These are phyloP conservation scores for Sclerospora graminicola DNA, from an alignment of 352 stramenopile genomes.

Conservation along the genomic window DNA sequence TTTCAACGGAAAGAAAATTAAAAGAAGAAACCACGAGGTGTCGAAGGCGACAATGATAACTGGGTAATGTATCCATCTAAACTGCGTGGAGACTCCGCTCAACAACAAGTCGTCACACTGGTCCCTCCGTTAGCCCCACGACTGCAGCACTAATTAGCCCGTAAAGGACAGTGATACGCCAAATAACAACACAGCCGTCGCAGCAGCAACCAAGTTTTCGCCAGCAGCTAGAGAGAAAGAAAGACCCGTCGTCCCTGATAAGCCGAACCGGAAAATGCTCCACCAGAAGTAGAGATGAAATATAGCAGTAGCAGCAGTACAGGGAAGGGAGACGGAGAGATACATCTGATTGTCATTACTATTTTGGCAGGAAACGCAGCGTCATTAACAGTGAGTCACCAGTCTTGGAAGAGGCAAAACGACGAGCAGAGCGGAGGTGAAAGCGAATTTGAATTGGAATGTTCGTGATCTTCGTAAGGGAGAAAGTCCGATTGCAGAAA, in stretches of 20 bases:
- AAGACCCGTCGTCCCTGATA: slow-evolving; percentile 2
- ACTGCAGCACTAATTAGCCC: slow-evolving; percentile 38
- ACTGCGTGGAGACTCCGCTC: slow-evolving; percentile 32
- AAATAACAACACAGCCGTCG: slow-evolving; percentile 17
- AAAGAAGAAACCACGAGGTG: slow-evolving; percentile 6
- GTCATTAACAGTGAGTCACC: slow-evolving; percentile 23
- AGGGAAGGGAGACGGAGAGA: slow-evolving; percentile 13
- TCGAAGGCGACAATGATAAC: neutral
- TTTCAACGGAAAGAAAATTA: slow-evolving; percentile 6
- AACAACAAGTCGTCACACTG: slow-evolving; percentile 37
- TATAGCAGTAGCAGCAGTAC: slow-evolving; percentile 23
- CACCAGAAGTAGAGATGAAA: slow-evolving; percentile 11
- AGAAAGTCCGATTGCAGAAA: slow-evolving; percentile 22
- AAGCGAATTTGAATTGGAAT: slow-evolving; percentile 75
- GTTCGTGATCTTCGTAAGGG: slow-evolving; percentile 56
- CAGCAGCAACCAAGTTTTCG: slow-evolving; percentile 18
- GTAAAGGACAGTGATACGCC: slow-evolving; percentile 29
- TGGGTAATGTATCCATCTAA: slow-evolving; percentile 2
- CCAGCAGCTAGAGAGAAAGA: slow-evolving; percentile 6
- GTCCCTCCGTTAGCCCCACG: slow-evolving; percentile 34
- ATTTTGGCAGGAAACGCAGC: slow-evolving; percentile 30
- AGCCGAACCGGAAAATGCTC: slow-evolving; percentile 6
- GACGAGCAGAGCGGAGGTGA: slow-evolving; percentile 49
- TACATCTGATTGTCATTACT: slow-evolving; percentile 5
- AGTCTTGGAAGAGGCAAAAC: slow-evolving; percentile 46